These are phyloP conservation scores for Plasmopara viticola DNA, from an alignment of 352 stramenopile species.

Conservation along the genomic window DNA sequence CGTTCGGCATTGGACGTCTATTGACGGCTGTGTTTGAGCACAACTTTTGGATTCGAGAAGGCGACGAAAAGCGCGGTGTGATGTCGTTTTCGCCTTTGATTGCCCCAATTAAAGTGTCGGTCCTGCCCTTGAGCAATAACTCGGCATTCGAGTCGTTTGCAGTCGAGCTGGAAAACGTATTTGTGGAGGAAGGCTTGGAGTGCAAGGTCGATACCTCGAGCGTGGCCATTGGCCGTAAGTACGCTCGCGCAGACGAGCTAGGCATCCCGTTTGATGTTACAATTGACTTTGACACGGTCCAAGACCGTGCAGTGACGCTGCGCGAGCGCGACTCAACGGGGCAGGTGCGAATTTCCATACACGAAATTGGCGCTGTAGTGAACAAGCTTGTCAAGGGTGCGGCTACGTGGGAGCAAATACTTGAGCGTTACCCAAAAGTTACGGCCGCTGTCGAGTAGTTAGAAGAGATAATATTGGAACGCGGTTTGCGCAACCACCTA, in stretches of 20 bases:
- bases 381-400: constrained; percentile 83
- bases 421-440: constrained; percentile 81
- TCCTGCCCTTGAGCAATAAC: constrained; percentile 91
- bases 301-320: constrained; percentile 92
- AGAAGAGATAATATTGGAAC: background rate
- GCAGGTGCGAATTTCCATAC: constrained; percentile 92
- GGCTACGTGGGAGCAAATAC: constrained; percentile 77
- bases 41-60: constrained; percentile 95
- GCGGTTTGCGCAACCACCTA: background rate
- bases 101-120: constrained; percentile 97
- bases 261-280: constrained; percentile 98
- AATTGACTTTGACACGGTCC: constrained; percentile 96
- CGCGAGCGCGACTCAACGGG: constrained; percentile 96
- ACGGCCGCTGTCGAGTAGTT: constrained; percentile 30
- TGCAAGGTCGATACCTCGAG: constrained; percentile 95
- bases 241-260: constrained; percentile 96
- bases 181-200: constrained; percentile 59
- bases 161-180: constrained; percentile 66
- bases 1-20: constrained; percentile 98
- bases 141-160: constrained; percentile 76
- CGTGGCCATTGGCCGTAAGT: constrained; percentile 94
- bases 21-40: constrained; percentile 98
- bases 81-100: constrained; percentile 97
- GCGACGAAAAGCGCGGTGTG: constrained; percentile 95
- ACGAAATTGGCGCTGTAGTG: constrained; percentile 72